phyloP scores from a whole-genome alignment of 257 asterid species.

The Solanum commersonii region DNA sequence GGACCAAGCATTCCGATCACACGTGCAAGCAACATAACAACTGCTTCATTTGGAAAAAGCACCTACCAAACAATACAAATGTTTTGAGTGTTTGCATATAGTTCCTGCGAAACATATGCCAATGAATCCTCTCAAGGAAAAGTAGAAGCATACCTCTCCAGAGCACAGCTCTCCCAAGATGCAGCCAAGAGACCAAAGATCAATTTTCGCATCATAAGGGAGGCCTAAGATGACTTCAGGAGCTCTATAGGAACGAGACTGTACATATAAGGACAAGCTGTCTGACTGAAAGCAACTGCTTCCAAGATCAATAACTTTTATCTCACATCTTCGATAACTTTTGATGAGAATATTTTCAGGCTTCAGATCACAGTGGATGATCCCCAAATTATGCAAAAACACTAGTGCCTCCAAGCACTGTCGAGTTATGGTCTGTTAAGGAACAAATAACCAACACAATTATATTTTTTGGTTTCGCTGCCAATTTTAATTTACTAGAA shows the following conservation, averaged over 20 bases:
- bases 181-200: constrained; percentile 96
- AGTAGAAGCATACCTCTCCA: constrained; percentile 56
- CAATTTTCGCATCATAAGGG: constrained; percentile 79
- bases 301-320: constrained; percentile 92
- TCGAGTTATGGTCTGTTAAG: constrained; percentile 56
- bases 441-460: constrained; percentile 6
- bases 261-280: constrained; percentile 66
- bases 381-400: constrained; percentile 74
- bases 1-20: constrained; percentile 68
- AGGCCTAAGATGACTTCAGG: constrained; percentile 96
- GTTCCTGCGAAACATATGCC: too few species aligned
- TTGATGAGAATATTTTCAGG: constrained; percentile 90
- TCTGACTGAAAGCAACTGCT: constrained; percentile 92
- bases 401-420: constrained; percentile 81
- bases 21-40: constrained; percentile 68
- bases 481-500: not conserved
- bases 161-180: constrained; percentile 72
- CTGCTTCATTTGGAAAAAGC: constrained; percentile 77
- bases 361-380: constrained; percentile 92
- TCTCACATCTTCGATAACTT: constrained; percentile 77
- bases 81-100: not conserved
- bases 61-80: constrained; percentile 40
- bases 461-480: not conserved
- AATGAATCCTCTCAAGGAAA: not conserved
- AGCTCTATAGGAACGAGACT: constrained; percentile 96